These are phyloP conservation scores for Aureobasidium pullulans DNA, from an alignment of 2,329 filamentous ascomycete species.

Conservation along the genomic window DNA sequence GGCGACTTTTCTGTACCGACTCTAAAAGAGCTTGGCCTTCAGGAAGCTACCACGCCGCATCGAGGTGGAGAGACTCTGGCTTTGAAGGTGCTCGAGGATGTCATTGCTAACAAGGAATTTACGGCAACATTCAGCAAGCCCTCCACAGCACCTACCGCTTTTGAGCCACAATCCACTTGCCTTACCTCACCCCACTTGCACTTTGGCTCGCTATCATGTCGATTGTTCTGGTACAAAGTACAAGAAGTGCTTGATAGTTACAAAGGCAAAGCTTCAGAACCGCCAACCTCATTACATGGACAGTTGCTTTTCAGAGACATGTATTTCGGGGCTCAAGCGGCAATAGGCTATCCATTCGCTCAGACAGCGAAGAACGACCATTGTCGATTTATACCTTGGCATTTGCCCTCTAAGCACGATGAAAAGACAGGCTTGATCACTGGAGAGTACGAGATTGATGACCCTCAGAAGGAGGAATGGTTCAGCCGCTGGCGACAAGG, in stretches of 20 bases:
- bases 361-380: conserved; percentile 59
- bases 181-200: conserved; percentile 67
- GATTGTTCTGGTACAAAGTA: conserved; percentile 66
- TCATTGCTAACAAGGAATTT: conserved; percentile 58
- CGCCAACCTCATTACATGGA: conserved; percentile 63
- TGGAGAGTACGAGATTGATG: conserved; percentile 58
- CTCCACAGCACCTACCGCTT: conserved; percentile 65
- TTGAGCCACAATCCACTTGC: conserved; percentile 65
- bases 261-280: conserved; percentile 49
- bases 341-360: conserved; percentile 55
- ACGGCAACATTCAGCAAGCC: conserved; percentile 70
- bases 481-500: conserved; percentile 64
- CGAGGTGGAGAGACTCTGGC: conserved; percentile 64
- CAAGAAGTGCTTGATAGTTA: conserved; percentile 54
- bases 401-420: conserved; percentile 57
- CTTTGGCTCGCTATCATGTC: conserved; percentile 63
- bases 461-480: conserved; percentile 53
- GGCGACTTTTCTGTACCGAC: conserved; percentile 65
- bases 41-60: conserved; percentile 58
- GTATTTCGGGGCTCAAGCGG: conserved; percentile 73
- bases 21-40: conserved; percentile 61
- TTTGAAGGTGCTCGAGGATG: conserved; percentile 49
- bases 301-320: conserved; percentile 74
- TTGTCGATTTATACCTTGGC: conserved; percentile 73
- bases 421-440: conserved; percentile 44